A percentile compares a stretch with the other conserved stretches of the same genome.
These are phyloP conservation scores for Bacidia gigantensis DNA, from an alignment of 495 filamentous ascomycete genomes.

Conservation along the genomic window DNA sequence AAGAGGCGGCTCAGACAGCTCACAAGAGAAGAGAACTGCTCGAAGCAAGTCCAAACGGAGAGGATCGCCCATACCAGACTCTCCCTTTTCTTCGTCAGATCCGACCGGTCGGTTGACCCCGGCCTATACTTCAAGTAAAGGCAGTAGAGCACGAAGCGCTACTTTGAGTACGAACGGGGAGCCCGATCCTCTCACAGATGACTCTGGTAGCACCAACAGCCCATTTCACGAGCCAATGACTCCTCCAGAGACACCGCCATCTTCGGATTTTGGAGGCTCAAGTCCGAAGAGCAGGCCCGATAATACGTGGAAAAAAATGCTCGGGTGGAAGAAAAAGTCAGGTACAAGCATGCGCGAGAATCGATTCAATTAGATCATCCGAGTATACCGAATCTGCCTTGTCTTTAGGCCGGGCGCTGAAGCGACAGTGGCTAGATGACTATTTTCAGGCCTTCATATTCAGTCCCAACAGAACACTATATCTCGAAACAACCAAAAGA, in stretches of 20 bases:
- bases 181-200: constrained; percentile 33
- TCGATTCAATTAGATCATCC: constrained; percentile 7
- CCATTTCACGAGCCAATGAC: constrained; percentile 53
- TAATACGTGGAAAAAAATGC: constrained; percentile 72
- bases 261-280: constrained; percentile 39
- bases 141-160: constrained; percentile 26
- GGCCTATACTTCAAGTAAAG: constrained; percentile 17
- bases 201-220: constrained; percentile 35
- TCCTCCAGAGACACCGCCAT: constrained; percentile 76
- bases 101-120: constrained; percentile 17
- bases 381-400: no score
- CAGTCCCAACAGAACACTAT: no score
- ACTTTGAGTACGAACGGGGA: constrained; percentile 28
- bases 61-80: constrained; percentile 32
- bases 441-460: background rate
- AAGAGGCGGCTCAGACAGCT: constrained; percentile 24
- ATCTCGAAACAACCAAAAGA: no score
- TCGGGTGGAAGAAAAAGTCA: constrained; percentile 54
- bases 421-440: constrained; percentile 6
- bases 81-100: constrained; percentile 17
- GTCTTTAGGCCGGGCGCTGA: no score
- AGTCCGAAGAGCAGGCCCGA: constrained; percentile 41
- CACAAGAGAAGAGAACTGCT: constrained; percentile 11
- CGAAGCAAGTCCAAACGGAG: constrained; percentile 26
- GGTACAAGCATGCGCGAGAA: constrained; percentile 22